Evolutionary conservation across 768 basidiomycete species (phyloP), one percentile per base, ranked within the genome.

Genomic region (Saitozyma sp.): DNA sequence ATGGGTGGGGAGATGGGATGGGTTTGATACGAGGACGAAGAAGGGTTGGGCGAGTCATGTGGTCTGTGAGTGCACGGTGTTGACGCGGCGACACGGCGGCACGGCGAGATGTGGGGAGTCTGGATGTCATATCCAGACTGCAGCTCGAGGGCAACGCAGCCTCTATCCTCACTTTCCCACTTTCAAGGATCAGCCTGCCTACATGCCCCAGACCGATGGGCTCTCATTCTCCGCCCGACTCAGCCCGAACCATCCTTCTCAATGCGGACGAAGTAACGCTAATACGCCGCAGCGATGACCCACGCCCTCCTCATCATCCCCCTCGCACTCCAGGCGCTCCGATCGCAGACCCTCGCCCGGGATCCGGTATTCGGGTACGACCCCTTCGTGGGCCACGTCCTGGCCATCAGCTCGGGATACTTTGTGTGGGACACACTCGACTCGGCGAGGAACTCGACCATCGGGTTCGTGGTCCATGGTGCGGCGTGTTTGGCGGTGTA

Each of bases 381-480:
- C 66, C 81, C 84, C 1, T 63, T 75, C 9, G 83, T 84, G 6
- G 88, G 86, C 19, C 81, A 84, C 51, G 80, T 88, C 2, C 81
- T 86, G 67, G 89, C 88, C 20, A 83, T 95, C 53, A 86, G 89
- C 39, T 83, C 84, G 54, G 91, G 68, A 16, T 77, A 73, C 73
- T 93, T 95, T 76, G 66, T 92, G 17, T 95, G 92, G 92, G 92
- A 95, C 71, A 83, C 84, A 0, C 61, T 90, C 37, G 79, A 91
- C 77, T 85, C 86, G 8, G 78, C 87, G 20, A 57, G 88, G 56
- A 86, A 90, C 76, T 89, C 84, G 54, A 87, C 89, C 60, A 54
- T 86, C 5, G 91, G 89, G 8, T 92, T 92, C 67, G 85, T 92
- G 0, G 66, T 88, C 14, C 92, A 95, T 71, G 92, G 90, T 81